These are phyloP conservation scores for Ehretia macrophylla DNA, from an alignment of 257 asterid genomes.

Conservation along the genomic window DNA sequence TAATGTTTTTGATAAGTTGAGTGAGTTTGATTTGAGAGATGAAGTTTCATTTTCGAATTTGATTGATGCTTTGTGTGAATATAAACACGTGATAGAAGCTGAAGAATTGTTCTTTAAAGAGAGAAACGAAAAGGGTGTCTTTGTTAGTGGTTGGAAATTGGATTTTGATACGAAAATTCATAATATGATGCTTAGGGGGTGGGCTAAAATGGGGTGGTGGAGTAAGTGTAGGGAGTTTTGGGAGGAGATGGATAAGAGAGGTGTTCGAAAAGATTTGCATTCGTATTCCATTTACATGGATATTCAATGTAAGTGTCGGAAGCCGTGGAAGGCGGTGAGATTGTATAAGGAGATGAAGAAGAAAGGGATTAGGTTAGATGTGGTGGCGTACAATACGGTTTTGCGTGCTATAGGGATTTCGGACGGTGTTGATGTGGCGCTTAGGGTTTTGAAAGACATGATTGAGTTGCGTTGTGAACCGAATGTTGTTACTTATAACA, in stretches of 20 bases:
- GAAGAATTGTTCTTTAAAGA: slow-evolving; percentile 71
- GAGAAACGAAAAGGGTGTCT: slow-evolving; percentile 7
- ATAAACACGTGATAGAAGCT: slow-evolving; percentile 88
- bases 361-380: slow-evolving; percentile 65
- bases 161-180: slow-evolving; percentile 46
- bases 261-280: slow-evolving; percentile 62
- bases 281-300: slow-evolving; percentile 90
- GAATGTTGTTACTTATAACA: slow-evolving; percentile 65
- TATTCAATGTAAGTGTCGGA: slow-evolving; percentile 74
- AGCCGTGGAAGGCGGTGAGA: slow-evolving; percentile 83
- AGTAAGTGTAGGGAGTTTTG: slow-evolving; percentile 74
- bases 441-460: slow-evolving; percentile 72
- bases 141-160: slow-evolving; percentile 22
- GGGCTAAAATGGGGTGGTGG: slow-evolving; percentile 88
- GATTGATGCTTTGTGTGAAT: slow-evolving; percentile 82
- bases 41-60: slow-evolving; percentile 62
- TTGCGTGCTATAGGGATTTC: slow-evolving; percentile 71
- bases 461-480: slow-evolving; percentile 67
- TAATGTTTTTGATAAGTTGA: slow-evolving; percentile 52
- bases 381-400: slow-evolving; percentile 74
- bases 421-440: slow-evolving; percentile 72
- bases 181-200: slow-evolving; percentile 81
- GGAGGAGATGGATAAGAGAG: slow-evolving; percentile 87
- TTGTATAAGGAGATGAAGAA: slow-evolving; percentile 79
- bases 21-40: slow-evolving; percentile 63